Evolutionary conservation across 2,329 filamentous ascomycete genomes (phyloP).

Genomic region (Phialocephala subalpina): DNA sequence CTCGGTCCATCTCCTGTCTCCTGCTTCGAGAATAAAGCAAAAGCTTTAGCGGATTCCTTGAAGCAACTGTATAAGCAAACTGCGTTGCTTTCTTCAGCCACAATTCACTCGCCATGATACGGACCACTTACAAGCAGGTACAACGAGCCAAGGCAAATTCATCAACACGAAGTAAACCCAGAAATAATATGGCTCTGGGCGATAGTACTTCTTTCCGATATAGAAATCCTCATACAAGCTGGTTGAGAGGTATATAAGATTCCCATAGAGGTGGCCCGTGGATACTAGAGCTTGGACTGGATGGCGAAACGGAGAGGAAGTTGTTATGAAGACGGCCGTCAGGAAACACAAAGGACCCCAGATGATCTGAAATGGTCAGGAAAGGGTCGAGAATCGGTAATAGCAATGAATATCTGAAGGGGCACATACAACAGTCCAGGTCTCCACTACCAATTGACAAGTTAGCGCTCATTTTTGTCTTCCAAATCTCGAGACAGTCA

Average conservation of each 20-base stretch:
- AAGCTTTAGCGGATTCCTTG: constrained; percentile 35
- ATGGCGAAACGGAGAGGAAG: constrained; percentile 53
- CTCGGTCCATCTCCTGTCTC: constrained; percentile 1
- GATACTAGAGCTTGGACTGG: constrained; percentile 54
- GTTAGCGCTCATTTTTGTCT: not conserved
- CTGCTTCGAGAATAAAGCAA: constrained; percentile 25
- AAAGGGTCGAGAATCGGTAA: too few species aligned
- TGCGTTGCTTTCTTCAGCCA: not conserved
- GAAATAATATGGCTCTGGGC: constrained; percentile 67
- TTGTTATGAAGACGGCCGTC: constrained; percentile 56
- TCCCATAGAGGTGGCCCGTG: constrained; percentile 55
- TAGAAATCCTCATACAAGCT: constrained; percentile 57
- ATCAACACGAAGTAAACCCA: constrained; percentile 70
- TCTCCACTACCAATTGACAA: constrained; percentile 3
- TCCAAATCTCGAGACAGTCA: too few species aligned
- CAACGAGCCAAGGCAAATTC: constrained; percentile 66
- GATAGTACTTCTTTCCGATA: constrained; percentile 57
- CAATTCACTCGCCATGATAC: not conserved
- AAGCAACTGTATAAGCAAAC: constrained; percentile 22
- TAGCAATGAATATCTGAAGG: too few species aligned
- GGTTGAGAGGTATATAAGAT: constrained; percentile 66
- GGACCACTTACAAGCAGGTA: constrained; percentile 59
- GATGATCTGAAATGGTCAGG: constrained; percentile 48
- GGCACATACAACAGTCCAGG: constrained; percentile 53
- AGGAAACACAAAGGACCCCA: constrained; percentile 67